Conservation (phyloP, 2,329 filamentous ascomycete genomes). For the Alternaria triticimaculans region DNA sequence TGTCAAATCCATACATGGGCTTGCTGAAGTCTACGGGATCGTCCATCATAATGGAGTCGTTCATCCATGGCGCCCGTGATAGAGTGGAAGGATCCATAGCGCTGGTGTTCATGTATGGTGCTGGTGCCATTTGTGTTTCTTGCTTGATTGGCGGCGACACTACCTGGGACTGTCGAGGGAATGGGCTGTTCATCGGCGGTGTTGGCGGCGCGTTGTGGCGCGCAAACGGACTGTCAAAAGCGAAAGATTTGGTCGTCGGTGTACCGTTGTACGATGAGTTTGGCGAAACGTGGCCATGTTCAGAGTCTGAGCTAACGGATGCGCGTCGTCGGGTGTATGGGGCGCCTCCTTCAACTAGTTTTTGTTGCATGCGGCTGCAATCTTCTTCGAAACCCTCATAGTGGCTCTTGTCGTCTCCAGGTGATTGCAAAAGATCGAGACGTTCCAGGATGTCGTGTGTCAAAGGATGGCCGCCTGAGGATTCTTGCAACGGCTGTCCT, state of each 20-base stretch:
- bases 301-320: slow-evolving; percentile 65
- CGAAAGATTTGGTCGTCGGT: slow-evolving; percentile 43
- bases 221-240: slow-evolving; percentile 40
- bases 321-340: slow-evolving; percentile 60
- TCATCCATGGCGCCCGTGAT: slow-evolving; percentile 38
- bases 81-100: slow-evolving; percentile 41
- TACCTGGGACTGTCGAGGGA: slow-evolving; percentile 44
- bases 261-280: slow-evolving; percentile 48
- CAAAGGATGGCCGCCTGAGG: slow-evolving; percentile 62
- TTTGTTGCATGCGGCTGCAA: slow-evolving; percentile 61
- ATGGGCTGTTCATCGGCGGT: slow-evolving; percentile 49
- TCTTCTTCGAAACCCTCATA: slow-evolving; percentile 66
- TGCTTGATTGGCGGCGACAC: slow-evolving; percentile 39
- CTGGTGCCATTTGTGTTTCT: slow-evolving; percentile 37
- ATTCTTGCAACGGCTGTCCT: slow-evolving; percentile 59
- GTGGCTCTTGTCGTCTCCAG: slow-evolving; percentile 53
- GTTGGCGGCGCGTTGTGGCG: slow-evolving; percentile 47
- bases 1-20: slow-evolving; percentile 43
- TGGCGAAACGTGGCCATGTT: slow-evolving; percentile 56
- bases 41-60: slow-evolving; percentile 47
- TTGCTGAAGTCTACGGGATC: slow-evolving; percentile 46
- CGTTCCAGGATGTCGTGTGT: slow-evolving; percentile 69
- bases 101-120: slow-evolving; percentile 38
- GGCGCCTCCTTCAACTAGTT: slow-evolving; percentile 60
- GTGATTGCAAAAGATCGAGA: slow-evolving; percentile 63